Base-by-base conservation (phyloP, 495 filamentous ascomycete genomes). In the Aspergillus avenaceus region DNA sequence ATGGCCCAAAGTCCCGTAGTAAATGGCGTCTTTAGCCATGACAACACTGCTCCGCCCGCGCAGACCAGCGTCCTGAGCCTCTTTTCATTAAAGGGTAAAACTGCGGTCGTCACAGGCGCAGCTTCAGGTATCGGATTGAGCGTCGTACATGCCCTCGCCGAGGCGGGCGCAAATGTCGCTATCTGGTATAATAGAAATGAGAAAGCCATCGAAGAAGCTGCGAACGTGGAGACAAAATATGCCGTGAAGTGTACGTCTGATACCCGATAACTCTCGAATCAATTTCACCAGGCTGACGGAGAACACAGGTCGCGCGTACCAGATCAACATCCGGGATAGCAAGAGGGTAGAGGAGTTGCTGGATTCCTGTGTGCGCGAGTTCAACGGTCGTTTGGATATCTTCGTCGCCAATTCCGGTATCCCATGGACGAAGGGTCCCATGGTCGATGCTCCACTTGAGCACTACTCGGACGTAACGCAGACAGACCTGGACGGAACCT, bases 181-280 rank as follows among this genome's bases (percentile, higher is more conserved):
- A 84, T 92, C 16, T 88, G 85, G 83, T 91, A 90, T 58, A 86
- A 89, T 60, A 79, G 70, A 59, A 87, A 87, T 68, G 79, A 79
- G 62, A 78, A 84, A 51, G 85, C 85, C 3, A 50, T 84, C 23
- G 73, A 81, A 22, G 69, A 78, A 23, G 88, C 87, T 6, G 73
- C 70, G 13, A 79, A 82, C 26, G 84, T 91, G 45, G 84, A 80
- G 56, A 70, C 81, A 50, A 76, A 77, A 23, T 90, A 80, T 58
- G 84, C 84, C 8, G 85, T 91, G 28, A 84, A 83, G 62, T 84
- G 85, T 85, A 52, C 44, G 47, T 41, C n/a, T n/a, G n/a, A n/a
- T 37, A 0, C 5, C 6, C 31, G 13, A n/a, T 34, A 7, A 7
- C 12, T 34, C 8, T 34, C 6, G n/a, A n/a, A n/a, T n/a, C n/a